Conservation (phyloP, 768 basidiomycete species). For the Galerina marginata region DNA sequence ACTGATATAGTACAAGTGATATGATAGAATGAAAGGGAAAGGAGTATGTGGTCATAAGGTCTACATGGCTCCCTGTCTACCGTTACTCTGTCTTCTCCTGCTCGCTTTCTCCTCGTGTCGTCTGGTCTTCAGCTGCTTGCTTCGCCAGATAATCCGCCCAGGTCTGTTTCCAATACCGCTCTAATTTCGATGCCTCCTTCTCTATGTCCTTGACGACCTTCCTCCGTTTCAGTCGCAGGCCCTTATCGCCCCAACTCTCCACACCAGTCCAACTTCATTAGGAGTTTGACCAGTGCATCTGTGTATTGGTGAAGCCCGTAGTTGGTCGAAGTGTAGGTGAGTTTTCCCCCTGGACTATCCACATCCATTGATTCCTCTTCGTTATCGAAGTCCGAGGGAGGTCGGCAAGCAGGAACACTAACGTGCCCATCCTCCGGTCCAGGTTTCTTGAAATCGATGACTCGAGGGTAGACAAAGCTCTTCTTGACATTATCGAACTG, state of each 20-base stretch:
- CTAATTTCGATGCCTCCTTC: slow-evolving; percentile 58
- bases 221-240: slow-evolving; percentile 56
- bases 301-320: slow-evolving; percentile 63
- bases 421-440: slow-evolving; percentile 32
- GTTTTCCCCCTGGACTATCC: slow-evolving; percentile 34
- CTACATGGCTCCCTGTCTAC: not conserved
- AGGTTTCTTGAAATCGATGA: slow-evolving; percentile 53
- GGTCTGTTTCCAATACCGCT: slow-evolving; percentile 46
- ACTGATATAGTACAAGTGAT: not conserved
- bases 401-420: slow-evolving; percentile 27
- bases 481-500: slow-evolving; percentile 50
- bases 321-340: slow-evolving; percentile 68
- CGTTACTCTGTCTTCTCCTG: not conserved
- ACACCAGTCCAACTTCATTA: slow-evolving; percentile 73
- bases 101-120: too few species aligned
- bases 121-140: not conserved
- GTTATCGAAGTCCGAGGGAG: slow-evolving; percentile 25
- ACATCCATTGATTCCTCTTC: slow-evolving; percentile 28
- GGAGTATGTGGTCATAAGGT: not conserved
- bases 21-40: not conserved
- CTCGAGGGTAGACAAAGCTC: slow-evolving; percentile 48
- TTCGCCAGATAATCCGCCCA: slow-evolving; percentile 36
- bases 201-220: slow-evolving; percentile 64
- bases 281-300: slow-evolving; percentile 65
- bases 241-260: slow-evolving; percentile 63